These are phyloP conservation scores for Apiospora koreana DNA, from an alignment of 2,329 filamentous ascomycete genomes.

Conservation along the genomic window DNA sequence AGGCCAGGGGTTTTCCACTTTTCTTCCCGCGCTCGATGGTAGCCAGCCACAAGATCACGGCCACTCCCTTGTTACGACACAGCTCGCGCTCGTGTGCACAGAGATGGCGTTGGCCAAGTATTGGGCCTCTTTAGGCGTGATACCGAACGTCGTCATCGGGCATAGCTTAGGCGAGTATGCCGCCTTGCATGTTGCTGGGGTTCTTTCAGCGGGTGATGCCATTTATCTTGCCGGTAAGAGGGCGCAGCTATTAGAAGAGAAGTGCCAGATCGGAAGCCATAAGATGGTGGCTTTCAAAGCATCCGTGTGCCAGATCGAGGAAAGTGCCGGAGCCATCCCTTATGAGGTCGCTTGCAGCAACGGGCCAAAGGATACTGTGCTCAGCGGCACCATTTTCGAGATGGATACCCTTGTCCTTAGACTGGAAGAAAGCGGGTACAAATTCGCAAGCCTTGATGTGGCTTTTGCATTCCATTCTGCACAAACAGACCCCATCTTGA, in stretches of 20 bases:
- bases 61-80: too few relatives aligned
- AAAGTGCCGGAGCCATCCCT: conserved; percentile 15
- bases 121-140: too few relatives aligned
- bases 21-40: too few relatives aligned
- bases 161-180: conserved; percentile 63
- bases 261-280: conserved; percentile 56
- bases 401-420: conserved; percentile 48
- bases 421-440: conserved; percentile 36
- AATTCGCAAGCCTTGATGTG: conserved; percentile 48
- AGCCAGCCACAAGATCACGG: too few relatives aligned
- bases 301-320: conserved; percentile 38
- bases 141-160: conserved; percentile 37
- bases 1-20: too few relatives aligned
- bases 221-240: conserved; percentile 59
- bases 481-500: conserved; percentile 56
- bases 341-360: conserved; percentile 63
- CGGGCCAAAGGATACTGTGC: conserved; percentile 60
- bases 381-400: conserved; percentile 50
- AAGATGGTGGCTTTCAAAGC: conserved; percentile 62
- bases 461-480: conserved; percentile 57
- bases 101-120: conserved; percentile 24
- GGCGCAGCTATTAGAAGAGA: conserved; percentile 48
- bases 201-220: conserved; percentile 60
- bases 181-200: conserved; percentile 58
- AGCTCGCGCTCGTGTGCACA: too few relatives aligned